Percentiles rank a stretch among this genome's conserved stretches.
These are phyloP conservation scores for Serendipita sp. DNA, from an alignment of 768 basidiomycete genomes.

Conservation along the genomic window DNA sequence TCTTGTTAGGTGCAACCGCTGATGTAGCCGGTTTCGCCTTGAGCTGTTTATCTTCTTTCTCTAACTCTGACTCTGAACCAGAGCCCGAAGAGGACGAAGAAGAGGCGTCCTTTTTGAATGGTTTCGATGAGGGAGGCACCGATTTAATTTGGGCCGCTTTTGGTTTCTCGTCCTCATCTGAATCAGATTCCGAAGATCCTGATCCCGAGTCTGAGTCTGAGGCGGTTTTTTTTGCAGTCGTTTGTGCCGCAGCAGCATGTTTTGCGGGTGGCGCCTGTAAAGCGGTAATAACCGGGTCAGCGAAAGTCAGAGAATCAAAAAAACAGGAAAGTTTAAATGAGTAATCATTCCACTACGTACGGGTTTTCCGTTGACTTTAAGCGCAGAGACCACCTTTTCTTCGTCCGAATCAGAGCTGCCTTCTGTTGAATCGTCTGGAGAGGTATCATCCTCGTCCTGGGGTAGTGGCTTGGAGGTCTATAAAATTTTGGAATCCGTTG, in stretches of 20 bases:
- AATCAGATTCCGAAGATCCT: slow-evolving; percentile 9
- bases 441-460: neutral
- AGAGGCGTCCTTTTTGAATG: slow-evolving; percentile 2
- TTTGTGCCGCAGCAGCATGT: no score
- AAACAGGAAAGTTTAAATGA: no score
- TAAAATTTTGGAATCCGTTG: no score
- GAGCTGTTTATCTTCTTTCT: slow-evolving; percentile 19
- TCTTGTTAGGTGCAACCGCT: no score
- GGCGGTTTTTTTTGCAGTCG: no score
- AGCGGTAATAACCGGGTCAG: no score
- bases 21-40: no score
- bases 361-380: neutral
- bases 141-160: slow-evolving; percentile 31
- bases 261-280: slow-evolving; percentile 7
- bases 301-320: no score
- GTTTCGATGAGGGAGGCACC: neutral
- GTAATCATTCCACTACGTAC: no score
- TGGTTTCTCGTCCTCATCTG: slow-evolving; percentile 30
- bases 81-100: slow-evolving; percentile 11
- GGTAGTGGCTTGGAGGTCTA: neutral
- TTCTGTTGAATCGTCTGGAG: neutral
- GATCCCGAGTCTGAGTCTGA: no score
- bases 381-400: neutral
- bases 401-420: neutral
- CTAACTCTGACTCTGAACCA: slow-evolving; percentile 18